phyloP scores from a whole-genome alignment of 2,329 filamentous ascomycete species.

The Mariannaea elegans region DNA sequence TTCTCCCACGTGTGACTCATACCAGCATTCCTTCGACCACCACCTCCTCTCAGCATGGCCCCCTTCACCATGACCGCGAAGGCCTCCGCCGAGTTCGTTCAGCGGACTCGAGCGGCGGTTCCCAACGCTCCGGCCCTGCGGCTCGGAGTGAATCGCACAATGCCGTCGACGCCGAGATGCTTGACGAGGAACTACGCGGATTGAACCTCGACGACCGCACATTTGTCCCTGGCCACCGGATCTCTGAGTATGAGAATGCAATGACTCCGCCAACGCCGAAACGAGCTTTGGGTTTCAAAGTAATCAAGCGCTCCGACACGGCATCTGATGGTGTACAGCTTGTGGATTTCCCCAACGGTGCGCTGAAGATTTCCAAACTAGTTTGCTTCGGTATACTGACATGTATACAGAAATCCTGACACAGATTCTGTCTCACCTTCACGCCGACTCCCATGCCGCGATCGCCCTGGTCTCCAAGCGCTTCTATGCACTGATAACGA shows the following conservation, averaged over 20 bases:
- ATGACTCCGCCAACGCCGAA: slow-evolving; percentile 56
- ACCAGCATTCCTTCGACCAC: slow-evolving; percentile 47
- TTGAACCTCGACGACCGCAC: slow-evolving; percentile 54
- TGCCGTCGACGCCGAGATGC: slow-evolving; percentile 51
- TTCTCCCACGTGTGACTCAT: slow-evolving; percentile 53
- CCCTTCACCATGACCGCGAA: slow-evolving; percentile 53
- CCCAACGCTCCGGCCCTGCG: slow-evolving; percentile 46
- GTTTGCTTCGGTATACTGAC: slow-evolving; percentile 19
- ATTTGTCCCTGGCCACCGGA: slow-evolving; percentile 59
- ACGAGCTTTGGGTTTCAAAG: slow-evolving; percentile 63
- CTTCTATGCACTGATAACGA: slow-evolving; percentile 87
- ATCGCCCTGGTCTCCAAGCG: slow-evolving; percentile 88
- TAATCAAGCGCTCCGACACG: slow-evolving; percentile 57
- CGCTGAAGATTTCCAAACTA: slow-evolving; percentile 34
- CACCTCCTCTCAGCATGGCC: slow-evolving; percentile 65
- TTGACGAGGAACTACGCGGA: slow-evolving; percentile 62
- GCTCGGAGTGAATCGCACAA: slow-evolving; percentile 39
- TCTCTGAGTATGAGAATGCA: slow-evolving; percentile 70
- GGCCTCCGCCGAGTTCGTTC: slow-evolving; percentile 46
- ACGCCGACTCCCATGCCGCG: slow-evolving; percentile 82
- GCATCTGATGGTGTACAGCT: slow-evolving; percentile 54
- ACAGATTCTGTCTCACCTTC: slow-evolving; percentile 88
- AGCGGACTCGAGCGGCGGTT: slow-evolving; percentile 47
- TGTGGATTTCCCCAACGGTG: slow-evolving; percentile 83
- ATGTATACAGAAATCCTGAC: slow-evolving; percentile 80